Conservation (phyloP, 352 stramenopile species). For the Globisporangium parvum region DNA sequence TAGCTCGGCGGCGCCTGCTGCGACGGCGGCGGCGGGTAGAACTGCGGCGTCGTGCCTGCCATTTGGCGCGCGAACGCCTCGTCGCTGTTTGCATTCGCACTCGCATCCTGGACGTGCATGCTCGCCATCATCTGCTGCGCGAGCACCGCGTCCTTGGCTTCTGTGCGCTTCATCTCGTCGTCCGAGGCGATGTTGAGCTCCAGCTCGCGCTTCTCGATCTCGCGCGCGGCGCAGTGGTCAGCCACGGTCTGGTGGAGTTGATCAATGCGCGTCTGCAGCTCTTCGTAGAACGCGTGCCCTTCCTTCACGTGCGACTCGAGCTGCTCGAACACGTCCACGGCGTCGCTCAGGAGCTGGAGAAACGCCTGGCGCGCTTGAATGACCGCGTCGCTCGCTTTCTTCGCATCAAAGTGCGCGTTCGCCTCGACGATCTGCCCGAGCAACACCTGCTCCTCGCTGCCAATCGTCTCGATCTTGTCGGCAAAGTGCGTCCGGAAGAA, state of each 20-base stretch:
- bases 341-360: slow-evolving; percentile 54
- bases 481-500: slow-evolving; percentile 62
- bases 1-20: slow-evolving; percentile 25
- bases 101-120: slow-evolving; percentile 33
- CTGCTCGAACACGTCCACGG: slow-evolving; percentile 70
- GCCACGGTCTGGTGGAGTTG: slow-evolving; percentile 69
- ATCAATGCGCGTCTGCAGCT: slow-evolving; percentile 44
- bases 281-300: slow-evolving; percentile 59
- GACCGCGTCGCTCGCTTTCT: slow-evolving; percentile 50
- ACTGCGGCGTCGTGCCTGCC: slow-evolving; percentile 38
- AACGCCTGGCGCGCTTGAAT: slow-evolving; percentile 49
- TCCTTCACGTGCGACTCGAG: slow-evolving; percentile 71
- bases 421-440: slow-evolving; percentile 31
- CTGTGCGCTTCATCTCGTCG: slow-evolving; percentile 44
- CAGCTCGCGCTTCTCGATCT: slow-evolving; percentile 65
- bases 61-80: slow-evolving; percentile 54
- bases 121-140: slow-evolving; percentile 73
- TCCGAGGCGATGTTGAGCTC: slow-evolving; percentile 59
- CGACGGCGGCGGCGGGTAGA: slow-evolving; percentile 16
- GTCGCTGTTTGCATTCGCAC: slow-evolving; percentile 24
- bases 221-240: slow-evolving; percentile 61
- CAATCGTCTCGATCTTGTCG: slow-evolving; percentile 45
- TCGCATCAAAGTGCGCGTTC: slow-evolving; percentile 54
- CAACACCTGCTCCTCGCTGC: slow-evolving; percentile 36
- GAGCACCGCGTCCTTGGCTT: slow-evolving; percentile 41